phyloP scores from a whole-genome alignment of 2,329 filamentous ascomycete species.

The Fusarium floridanum region DNA sequence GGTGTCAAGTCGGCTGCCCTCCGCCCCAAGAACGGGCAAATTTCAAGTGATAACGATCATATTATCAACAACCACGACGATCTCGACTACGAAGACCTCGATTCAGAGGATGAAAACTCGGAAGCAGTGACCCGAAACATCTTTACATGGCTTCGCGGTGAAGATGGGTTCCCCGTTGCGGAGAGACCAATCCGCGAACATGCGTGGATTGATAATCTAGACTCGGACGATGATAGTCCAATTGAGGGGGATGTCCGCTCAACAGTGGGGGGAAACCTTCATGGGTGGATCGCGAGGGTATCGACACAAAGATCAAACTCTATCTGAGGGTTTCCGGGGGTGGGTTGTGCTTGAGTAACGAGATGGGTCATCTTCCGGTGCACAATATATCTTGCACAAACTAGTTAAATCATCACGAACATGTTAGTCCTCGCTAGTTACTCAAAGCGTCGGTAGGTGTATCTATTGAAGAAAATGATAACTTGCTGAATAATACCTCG shows the following conservation, averaged over 20 bases:
- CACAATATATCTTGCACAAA: no score
- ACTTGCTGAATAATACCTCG: not conserved
- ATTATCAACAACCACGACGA: not conserved
- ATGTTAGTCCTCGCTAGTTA: no score
- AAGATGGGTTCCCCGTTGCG: conserved; percentile 46
- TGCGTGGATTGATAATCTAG: conserved; percentile 48
- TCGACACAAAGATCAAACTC: conserved; percentile 16
- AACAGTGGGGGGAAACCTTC: conserved; percentile 5
- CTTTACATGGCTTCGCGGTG: conserved; percentile 47
- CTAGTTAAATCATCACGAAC: no score
- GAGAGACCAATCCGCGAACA: conserved; percentile 46
- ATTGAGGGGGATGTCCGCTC: conserved; percentile 23
- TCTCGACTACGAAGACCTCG: not conserved
- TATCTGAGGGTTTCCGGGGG: not conserved
- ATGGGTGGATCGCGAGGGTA: conserved; percentile 18
- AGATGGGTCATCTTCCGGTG: not conserved
- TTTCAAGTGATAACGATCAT: not conserved
- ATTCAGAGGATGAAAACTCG: conserved; percentile 24
- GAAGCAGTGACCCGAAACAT: conserved; percentile 45
- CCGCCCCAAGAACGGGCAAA: not conserved
- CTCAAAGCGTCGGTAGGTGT: no score
- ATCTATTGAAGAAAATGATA: no score
- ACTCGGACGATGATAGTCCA: conserved; percentile 39
- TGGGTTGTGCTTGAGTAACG: not conserved
- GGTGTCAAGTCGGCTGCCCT: not conserved